Conservation (phyloP, 805 yeast genomes). For the Teunomyces lycoperdinae region DNA sequence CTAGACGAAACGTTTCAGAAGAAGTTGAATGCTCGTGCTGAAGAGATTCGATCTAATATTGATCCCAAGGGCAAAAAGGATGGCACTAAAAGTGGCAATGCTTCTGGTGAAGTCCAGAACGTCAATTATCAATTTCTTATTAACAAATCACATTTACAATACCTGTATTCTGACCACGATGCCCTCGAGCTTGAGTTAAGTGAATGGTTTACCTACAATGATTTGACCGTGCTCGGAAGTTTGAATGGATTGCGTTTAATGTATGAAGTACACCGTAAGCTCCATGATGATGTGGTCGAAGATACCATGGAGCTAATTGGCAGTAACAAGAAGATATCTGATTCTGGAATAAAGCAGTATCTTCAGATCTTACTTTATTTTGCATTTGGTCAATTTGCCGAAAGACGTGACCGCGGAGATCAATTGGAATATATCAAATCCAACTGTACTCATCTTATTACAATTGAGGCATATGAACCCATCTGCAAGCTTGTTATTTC, state of each 20-base stretch:
- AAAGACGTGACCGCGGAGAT: slow-evolving; percentile 9
- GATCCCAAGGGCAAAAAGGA: slow-evolving; percentile 2
- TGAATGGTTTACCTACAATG: slow-evolving; percentile 39
- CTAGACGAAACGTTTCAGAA: slow-evolving; percentile 42
- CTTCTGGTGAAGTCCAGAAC: background rate
- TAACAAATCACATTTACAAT: slow-evolving; percentile 30
- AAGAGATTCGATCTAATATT: slow-evolving; percentile 23
- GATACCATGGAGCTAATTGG: background rate
- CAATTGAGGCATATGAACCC: slow-evolving; percentile 5
- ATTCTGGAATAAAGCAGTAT: slow-evolving; percentile 1
- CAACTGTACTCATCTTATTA: slow-evolving; percentile 8
- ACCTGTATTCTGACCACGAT: slow-evolving; percentile 26
- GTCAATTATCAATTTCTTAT: slow-evolving; percentile 23
- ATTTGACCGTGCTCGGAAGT: slow-evolving; percentile 23
- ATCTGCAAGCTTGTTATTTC: background rate
- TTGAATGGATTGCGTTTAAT: slow-evolving; percentile 10
- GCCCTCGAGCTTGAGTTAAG: slow-evolving; percentile 27
- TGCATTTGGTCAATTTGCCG: slow-evolving; percentile 23
- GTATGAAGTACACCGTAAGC: slow-evolving; percentile 4
- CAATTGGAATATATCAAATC: slow-evolving; percentile 15
- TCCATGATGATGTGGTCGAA: background rate
- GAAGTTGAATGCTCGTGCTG: slow-evolving; percentile 41
- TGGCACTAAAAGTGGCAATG: background rate
- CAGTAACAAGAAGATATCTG: background rate
- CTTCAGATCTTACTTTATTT: slow-evolving; percentile 21